phyloP scores from a whole-genome alignment of 2,329 filamentous ascomycete species.

The Aspergillus eucalypticola region DNA sequence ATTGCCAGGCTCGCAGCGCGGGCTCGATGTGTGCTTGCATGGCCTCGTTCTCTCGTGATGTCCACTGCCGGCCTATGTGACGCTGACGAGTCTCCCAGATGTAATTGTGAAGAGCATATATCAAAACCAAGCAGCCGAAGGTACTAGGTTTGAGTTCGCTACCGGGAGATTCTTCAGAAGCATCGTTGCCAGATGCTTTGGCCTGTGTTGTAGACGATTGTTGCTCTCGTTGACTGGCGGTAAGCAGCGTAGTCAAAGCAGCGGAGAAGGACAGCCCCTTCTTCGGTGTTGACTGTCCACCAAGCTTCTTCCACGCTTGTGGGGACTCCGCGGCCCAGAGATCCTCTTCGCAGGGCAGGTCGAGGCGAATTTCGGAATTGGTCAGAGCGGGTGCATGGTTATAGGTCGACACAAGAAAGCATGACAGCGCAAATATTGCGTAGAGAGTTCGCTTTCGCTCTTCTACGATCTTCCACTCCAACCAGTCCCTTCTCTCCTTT shows the following conservation, averaged over 20 bases:
- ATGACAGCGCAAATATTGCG: slow-evolving; percentile 86
- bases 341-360: slow-evolving; percentile 90
- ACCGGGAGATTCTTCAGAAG: slow-evolving; percentile 54
- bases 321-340: slow-evolving; percentile 82
- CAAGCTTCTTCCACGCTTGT: slow-evolving; percentile 76
- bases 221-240: slow-evolving; percentile 67
- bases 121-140: slow-evolving; percentile 86
- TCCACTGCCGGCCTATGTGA: slow-evolving; percentile 87
- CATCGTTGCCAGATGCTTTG: slow-evolving; percentile 48
- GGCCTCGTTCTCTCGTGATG: slow-evolving; percentile 85
- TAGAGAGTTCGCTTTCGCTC: slow-evolving; percentile 93
- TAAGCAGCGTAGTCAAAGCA: slow-evolving; percentile 76
- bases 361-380: slow-evolving; percentile 88
- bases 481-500: slow-evolving; percentile 64
- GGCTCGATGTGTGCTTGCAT: slow-evolving; percentile 97
- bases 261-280: slow-evolving; percentile 77
- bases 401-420: slow-evolving; percentile 85
- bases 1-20: slow-evolving; percentile 89
- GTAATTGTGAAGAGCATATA: slow-evolving; percentile 94
- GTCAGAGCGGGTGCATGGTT: slow-evolving; percentile 88
- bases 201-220: slow-evolving; percentile 38
- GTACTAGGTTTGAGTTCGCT: slow-evolving; percentile 78
- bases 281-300: slow-evolving; percentile 70
- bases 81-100: slow-evolving; percentile 96
- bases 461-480: slow-evolving; percentile 83